A percentile compares a stretch with the other conserved stretches of the same genome.
These are phyloP conservation scores for Pyrrhoderma lamaoense DNA, from an alignment of 1,284 basidiomycete genomes.

Conservation along the genomic window DNA sequence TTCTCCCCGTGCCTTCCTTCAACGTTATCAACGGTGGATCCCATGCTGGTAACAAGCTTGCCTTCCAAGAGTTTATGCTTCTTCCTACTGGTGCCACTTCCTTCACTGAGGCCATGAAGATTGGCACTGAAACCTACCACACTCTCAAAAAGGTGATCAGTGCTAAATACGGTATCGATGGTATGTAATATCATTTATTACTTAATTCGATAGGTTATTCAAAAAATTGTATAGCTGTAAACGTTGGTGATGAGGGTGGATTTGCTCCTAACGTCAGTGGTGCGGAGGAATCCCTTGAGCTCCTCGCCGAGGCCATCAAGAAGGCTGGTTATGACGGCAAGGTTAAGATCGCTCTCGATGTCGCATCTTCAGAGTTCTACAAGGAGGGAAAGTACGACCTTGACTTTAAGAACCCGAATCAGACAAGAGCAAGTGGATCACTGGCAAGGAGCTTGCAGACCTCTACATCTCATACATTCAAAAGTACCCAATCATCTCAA, in stretches of 20 bases:
- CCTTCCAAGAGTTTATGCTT: slow-evolving; percentile 99
- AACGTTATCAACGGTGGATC: slow-evolving; percentile 99
- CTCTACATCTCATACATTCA: slow-evolving; percentile 83
- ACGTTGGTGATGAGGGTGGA: slow-evolving; percentile 99
- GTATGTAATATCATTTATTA: slow-evolving; percentile 35
- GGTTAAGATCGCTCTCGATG: slow-evolving; percentile 98
- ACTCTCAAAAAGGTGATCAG: slow-evolving; percentile 99
- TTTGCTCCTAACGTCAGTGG: slow-evolving; percentile 98
- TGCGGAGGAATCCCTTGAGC: slow-evolving; percentile 96
- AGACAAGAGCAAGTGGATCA: slow-evolving; percentile 93
- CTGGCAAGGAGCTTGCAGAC: slow-evolving; percentile 88
- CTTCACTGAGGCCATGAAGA: slow-evolving; percentile 98
- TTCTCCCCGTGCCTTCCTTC: slow-evolving; percentile 88
- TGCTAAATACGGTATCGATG: slow-evolving; percentile 98
- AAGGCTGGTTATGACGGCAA: slow-evolving; percentile 98
- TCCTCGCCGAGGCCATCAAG: slow-evolving; percentile 93
- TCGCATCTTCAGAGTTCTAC: slow-evolving; percentile 99
- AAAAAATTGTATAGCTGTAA: slow-evolving; percentile 65
- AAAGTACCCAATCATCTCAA: slow-evolving; percentile 94
- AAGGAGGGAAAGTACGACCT: slow-evolving; percentile 99
- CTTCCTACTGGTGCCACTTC: slow-evolving; percentile 87
- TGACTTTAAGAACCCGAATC: slow-evolving; percentile 99
- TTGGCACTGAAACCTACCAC: slow-evolving; percentile 98
- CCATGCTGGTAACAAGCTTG: slow-evolving; percentile 98
- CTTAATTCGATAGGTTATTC: background rate